phyloP scores from a whole-genome alignment of 345 rosid species.

The Bretschneidera sinensis region DNA sequence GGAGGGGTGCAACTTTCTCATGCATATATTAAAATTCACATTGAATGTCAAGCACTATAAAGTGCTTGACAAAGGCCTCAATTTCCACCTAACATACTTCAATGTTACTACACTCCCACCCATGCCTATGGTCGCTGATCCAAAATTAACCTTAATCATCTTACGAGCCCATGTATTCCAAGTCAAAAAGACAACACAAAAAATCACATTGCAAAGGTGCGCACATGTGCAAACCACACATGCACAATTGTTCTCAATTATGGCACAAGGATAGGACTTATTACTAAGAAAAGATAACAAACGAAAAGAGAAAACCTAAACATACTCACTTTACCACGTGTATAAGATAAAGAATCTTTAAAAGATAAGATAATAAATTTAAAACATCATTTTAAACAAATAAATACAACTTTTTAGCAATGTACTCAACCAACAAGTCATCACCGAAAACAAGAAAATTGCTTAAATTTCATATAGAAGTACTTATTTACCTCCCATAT shows the following conservation, averaged over 20 bases:
- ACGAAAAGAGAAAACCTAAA: background rate
- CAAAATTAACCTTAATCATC: no score
- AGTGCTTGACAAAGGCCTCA: slow-evolving; percentile 16
- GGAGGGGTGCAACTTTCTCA: slow-evolving; percentile 42
- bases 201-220: background rate
- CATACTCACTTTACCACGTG: background rate
- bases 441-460: background rate
- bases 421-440: no score
- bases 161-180: no score
- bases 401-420: background rate
- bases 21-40: slow-evolving; percentile 32
- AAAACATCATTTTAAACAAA: background rate
- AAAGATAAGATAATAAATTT: background rate
- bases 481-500: slow-evolving; percentile 61
- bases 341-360: no score
- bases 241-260: background rate
- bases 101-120: slow-evolving; percentile 15
- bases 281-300: background rate
- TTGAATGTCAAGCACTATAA: slow-evolving; percentile 24
- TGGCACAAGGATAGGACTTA: background rate
- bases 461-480: background rate
- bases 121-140: background rate
- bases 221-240: background rate
- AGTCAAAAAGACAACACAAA: background rate
- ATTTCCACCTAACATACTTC: slow-evolving; percentile 5